phyloP scores from a whole-genome alignment of 2,329 filamentous ascomycete genomes.

The Cadophora malorum region DNA sequence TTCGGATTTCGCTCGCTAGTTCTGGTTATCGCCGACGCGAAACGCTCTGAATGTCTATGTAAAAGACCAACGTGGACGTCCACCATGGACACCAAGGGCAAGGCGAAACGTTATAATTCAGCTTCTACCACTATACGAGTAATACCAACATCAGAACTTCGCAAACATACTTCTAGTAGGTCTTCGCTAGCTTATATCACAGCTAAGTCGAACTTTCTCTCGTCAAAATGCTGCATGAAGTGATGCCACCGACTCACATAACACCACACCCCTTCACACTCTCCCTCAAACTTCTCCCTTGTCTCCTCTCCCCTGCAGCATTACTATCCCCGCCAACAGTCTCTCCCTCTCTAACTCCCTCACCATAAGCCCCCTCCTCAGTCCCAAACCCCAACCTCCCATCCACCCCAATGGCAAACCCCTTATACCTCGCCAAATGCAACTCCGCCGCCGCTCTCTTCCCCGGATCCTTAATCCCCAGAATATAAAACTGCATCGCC shows the following conservation, averaged over 20 bases:
- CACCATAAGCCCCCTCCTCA: conserved; percentile 10
- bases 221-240: too few species aligned
- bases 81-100: too few species aligned
- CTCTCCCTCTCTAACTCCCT: neutral
- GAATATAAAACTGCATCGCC: conserved; percentile 25
- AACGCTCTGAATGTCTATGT: too few species aligned
- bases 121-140: too few species aligned
- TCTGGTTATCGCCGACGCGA: too few species aligned
- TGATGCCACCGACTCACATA: conserved; percentile 2
- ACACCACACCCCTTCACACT: neutral
- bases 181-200: too few species aligned
- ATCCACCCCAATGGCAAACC: conserved; percentile 25
- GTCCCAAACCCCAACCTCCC: conserved; percentile 29
- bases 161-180: too few species aligned
- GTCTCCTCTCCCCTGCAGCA: neutral
- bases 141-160: too few species aligned
- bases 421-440: conserved; percentile 30
- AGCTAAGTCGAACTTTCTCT: too few species aligned
- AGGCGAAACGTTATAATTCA: too few species aligned
- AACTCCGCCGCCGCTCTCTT: conserved; percentile 28
- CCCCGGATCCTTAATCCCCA: conserved; percentile 18
- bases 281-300: neutral
- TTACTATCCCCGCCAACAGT: neutral
- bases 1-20: too few species aligned
- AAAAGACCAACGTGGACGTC: too few species aligned